Evolutionary conservation across 768 basidiomycete genomes (phyloP).

Genomic region (Pleurotus ostreatus): DNA sequence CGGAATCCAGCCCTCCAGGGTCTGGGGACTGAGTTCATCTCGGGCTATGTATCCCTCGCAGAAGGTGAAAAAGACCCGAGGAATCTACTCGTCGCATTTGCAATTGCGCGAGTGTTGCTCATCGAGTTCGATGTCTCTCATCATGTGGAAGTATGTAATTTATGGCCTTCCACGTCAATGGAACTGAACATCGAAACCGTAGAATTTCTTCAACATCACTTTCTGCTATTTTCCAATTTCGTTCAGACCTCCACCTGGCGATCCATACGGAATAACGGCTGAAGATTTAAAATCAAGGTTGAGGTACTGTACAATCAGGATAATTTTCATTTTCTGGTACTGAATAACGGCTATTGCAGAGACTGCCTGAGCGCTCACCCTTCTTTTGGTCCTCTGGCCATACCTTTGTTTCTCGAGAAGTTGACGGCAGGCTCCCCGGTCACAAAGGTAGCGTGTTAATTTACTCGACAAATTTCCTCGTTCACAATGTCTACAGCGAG

Average conservation of each 20-base stretch:
- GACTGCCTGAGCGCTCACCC: conserved; percentile 76
- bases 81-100: conserved; percentile 87
- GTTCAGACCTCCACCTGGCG: conserved; percentile 89
- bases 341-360: conserved; percentile 27
- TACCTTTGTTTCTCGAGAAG: conserved; percentile 91
- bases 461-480: not conserved
- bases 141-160: conserved; percentile 65
- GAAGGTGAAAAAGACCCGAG: conserved; percentile 98
- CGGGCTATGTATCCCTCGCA: conserved; percentile 72
- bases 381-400: conserved; percentile 76
- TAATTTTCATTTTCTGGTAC: conserved; percentile 9
- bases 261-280: conserved; percentile 87
- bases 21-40: conserved; percentile 70
- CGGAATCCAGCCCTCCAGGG: conserved; percentile 54
- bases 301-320: conserved; percentile 34
- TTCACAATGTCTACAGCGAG: conserved; percentile 49
- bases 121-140: conserved; percentile 81
- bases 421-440: conserved; percentile 74
- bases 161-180: not conserved
- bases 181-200: not conserved
- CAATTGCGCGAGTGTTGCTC: conserved; percentile 79
- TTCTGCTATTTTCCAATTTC: conserved; percentile 99
- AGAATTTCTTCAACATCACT: conserved; percentile 91
- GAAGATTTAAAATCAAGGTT: conserved; percentile 79
- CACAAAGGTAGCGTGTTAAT: conserved; percentile 62